A percentile compares a stretch with the other conserved stretches of the same genome.
Evolutionary conservation across 768 basidiomycete genomes (phyloP).

Genomic region (Crassisporium funariophilum): DNA sequence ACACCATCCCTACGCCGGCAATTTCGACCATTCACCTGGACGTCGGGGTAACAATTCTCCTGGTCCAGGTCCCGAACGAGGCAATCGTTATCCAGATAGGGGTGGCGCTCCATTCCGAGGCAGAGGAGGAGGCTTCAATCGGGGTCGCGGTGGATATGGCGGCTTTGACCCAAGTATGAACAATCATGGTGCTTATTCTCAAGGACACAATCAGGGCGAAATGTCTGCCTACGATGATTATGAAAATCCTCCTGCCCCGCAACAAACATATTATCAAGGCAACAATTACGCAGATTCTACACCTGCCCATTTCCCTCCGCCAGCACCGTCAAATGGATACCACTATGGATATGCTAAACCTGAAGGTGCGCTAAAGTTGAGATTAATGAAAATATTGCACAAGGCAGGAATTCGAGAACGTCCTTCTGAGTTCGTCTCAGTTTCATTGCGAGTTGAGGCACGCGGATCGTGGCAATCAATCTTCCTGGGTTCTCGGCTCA

Average conservation of each 20-base stretch:
- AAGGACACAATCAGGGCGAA: slow-evolving; percentile 63
- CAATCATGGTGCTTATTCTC: slow-evolving; percentile 61
- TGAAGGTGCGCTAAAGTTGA: slow-evolving; percentile 89
- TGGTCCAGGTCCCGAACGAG: slow-evolving; percentile 75
- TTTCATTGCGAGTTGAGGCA: slow-evolving; percentile 50
- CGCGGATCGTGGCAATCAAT: slow-evolving; percentile 45
- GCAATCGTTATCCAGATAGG: slow-evolving; percentile 60
- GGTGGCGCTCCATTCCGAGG: slow-evolving; percentile 54
- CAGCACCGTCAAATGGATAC: slow-evolving; percentile 47
- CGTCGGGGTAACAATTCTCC: slow-evolving; percentile 68
- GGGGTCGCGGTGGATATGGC: slow-evolving; percentile 58
- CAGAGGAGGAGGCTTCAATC: slow-evolving; percentile 45
- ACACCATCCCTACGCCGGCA: slow-evolving; percentile 82
- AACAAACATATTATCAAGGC: slow-evolving; percentile 73
- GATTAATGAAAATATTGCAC: slow-evolving; percentile 49
- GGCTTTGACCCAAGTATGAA: slow-evolving; percentile 57
- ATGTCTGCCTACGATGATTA: slow-evolving; percentile 71
- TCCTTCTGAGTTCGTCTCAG: slow-evolving; percentile 22
- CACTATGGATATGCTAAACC: slow-evolving; percentile 63
- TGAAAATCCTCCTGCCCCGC: slow-evolving; percentile 52
- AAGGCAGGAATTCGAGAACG: slow-evolving; percentile 37
- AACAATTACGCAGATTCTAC: slow-evolving; percentile 54
- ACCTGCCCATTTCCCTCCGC: slow-evolving; percentile 46
- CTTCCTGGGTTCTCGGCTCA: slow-evolving; percentile 39
- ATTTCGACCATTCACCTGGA: slow-evolving; percentile 56